Base-by-base conservation (phyloP, 1,139 yeast species). In the Kurtzmaniella natalensis region DNA sequence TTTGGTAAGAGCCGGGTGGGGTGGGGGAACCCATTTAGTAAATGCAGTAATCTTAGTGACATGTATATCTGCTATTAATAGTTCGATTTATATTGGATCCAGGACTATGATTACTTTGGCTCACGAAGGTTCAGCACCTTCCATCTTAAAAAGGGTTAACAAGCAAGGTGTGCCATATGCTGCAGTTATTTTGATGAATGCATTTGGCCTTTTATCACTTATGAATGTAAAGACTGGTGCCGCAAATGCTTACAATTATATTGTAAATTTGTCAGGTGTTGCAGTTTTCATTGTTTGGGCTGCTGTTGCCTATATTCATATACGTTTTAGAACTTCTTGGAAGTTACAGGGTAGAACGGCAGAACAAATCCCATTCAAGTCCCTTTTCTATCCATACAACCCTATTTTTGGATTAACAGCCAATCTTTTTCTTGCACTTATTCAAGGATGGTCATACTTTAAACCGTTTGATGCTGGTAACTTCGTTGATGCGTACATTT, bases 381-480 rank as follows among this genome's bases (percentile, higher is more conserved):
- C 81, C 1, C 50, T 63, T 28, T 61, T 71, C 47, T 78, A 64
- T 48, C 87, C 88, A 2, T 61, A 55, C 47, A 58, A 69, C 19
- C 76, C 81, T 2, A 61, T 63, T 32, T 46, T 74, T 30, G 81
- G 82, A 2, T 58, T 80, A 6, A 44, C 57, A 0, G 55, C 76
- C 31, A 79, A 77, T 46, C 42, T 66, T 2, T 69, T 80, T 39
- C 61, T 81, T 42, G 80, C 76, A 2, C 53, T 81, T 18, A 74
- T 81, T 23, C 87, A 81, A 53, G 84, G 87, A 3, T 81, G 87
- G 86, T 62, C 81, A 1, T 64, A 70, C 29, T 72, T 81, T 45
- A 64, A 66, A 36, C 87, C 88, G 0, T 81, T 78, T 45, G 64
- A 66, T 36, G 80, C 76, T 5, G 77, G 70, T 20, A 62, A 67